Percentiles rank a stretch among this genome's conserved stretches.
phyloP scores from a whole-genome alignment of 129 eudicot genomes.

The Heracleum sosnowskyi region DNA sequence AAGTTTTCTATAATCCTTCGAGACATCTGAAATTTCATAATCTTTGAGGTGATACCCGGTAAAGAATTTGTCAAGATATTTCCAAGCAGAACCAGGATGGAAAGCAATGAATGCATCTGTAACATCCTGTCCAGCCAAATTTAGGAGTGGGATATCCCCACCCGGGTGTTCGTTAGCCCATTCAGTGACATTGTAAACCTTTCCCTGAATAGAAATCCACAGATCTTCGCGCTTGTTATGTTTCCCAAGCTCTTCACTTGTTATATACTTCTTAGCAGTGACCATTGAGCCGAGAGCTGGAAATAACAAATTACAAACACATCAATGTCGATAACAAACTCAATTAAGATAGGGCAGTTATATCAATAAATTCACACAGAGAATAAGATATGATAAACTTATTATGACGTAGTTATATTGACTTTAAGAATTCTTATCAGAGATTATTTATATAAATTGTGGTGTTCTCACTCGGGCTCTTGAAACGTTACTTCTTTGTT shows the following conservation, averaged over 20 bases:
- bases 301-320: constrained; percentile 9
- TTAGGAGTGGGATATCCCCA: constrained; percentile 56
- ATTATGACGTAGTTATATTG: background rate
- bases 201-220: constrained; percentile 87
- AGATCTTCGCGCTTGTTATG: constrained; percentile 66
- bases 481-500: background rate
- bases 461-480: background rate
- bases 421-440: background rate
- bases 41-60: constrained; percentile 65
- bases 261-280: constrained; percentile 58
- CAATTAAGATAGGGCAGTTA: background rate
- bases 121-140: constrained; percentile 78
- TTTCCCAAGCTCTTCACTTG: constrained; percentile 53
- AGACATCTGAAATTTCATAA: constrained; percentile 64
- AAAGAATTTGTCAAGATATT: constrained; percentile 52
- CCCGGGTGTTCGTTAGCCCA: constrained; percentile 90
- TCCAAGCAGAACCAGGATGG: constrained; percentile 84
- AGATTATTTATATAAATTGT: background rate
- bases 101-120: constrained; percentile 94
- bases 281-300: constrained; percentile 32
- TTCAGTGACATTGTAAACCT: constrained; percentile 73
- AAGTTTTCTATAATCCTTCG: constrained; percentile 68
- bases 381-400: background rate
- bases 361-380: background rate
- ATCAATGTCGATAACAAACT: background rate